A percentile compares a stretch with the other conserved stretches of the same genome.
These are phyloP conservation scores for Trypanosoma rangeli DNA, from an alignment of 208 protist species.

Conservation along the genomic window DNA sequence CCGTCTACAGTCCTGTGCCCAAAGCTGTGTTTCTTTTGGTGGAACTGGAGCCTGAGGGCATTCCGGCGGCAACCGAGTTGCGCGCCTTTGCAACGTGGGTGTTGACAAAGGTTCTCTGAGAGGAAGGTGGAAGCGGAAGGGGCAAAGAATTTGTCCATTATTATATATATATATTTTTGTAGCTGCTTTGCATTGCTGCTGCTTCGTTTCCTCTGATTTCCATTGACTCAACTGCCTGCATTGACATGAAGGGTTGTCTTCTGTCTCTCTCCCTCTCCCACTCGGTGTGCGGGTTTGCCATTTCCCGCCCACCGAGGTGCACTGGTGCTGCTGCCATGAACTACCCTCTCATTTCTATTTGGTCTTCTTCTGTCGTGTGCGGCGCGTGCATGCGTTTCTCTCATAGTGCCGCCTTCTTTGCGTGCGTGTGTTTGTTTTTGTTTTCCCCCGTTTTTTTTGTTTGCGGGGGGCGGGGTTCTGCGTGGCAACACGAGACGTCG, in stretches of 20 bases:
- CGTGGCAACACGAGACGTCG: neutral
- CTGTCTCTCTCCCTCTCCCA: neutral
- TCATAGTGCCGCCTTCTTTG: too few relatives aligned
- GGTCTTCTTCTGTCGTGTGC: neutral
- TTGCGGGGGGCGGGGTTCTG: neutral
- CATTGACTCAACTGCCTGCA: constrained; percentile 9
- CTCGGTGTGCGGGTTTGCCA: neutral
- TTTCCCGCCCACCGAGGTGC: neutral
- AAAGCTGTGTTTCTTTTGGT: constrained; percentile 20
- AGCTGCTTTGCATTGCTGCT: neutral
- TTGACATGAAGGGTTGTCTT: neutral
- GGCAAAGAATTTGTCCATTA: neutral
- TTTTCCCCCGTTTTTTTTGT: neutral
- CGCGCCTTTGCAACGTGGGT: constrained; percentile 48
- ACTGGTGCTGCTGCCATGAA: neutral
- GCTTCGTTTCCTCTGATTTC: neutral
- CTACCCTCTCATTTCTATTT: neutral
- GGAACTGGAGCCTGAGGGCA: constrained; percentile 19
- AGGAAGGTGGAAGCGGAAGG: neutral
- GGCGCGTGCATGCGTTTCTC: too few relatives aligned
- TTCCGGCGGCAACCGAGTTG: constrained; percentile 19
- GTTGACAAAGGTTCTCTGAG: constrained; percentile 34
- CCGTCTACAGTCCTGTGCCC: constrained; percentile 20
- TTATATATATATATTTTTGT: constrained; percentile 14
- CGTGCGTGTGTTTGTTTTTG: neutral